Conservation (phyloP, 441 rosid species). For the Adansonia grandidieri region DNA sequence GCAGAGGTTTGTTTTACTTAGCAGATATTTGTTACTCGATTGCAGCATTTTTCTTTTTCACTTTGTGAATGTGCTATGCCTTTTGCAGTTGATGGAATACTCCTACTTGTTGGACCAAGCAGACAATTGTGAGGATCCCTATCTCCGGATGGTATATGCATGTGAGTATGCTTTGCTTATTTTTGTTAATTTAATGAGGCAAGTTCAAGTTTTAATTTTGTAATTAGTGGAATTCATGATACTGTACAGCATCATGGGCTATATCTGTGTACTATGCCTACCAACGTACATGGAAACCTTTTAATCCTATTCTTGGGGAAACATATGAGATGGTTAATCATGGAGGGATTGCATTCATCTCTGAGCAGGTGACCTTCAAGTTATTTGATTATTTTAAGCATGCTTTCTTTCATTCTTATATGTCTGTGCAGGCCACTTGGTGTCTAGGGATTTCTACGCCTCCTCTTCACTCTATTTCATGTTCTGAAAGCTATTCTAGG, state of each 20-base stretch:
- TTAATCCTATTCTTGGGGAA: conserved; percentile 81
- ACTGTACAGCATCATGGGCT: conserved; percentile 63
- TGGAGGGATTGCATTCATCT: conserved; percentile 59
- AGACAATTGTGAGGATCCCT: conserved; percentile 72
- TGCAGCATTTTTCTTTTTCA: neutral
- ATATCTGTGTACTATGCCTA: conserved; percentile 62
- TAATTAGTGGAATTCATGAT: conserved; percentile 29
- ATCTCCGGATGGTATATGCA: conserved; percentile 62
- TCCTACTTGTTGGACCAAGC: conserved; percentile 62
- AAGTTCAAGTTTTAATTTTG: neutral
- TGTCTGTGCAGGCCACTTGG: neutral
- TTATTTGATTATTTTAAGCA: conserved; percentile 1
- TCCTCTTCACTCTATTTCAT: conserved; percentile 6
- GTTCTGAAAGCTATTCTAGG: neutral
- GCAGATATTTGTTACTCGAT: neutral
- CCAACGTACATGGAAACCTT: conserved; percentile 71
- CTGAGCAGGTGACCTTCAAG: conserved; percentile 58
- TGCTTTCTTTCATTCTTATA: neutral
- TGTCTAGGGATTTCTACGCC: neutral
- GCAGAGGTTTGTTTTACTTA: conserved; percentile 53
- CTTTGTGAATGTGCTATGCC: neutral
- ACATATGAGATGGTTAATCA: conserved; percentile 70
- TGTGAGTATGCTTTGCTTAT: conserved; percentile 39
- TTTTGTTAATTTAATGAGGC: conserved; percentile 20
- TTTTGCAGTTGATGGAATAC: conserved; percentile 65